phyloP scores from a whole-genome alignment of 352 stramenopile species.

The Phytophthora tentaculata region DNA sequence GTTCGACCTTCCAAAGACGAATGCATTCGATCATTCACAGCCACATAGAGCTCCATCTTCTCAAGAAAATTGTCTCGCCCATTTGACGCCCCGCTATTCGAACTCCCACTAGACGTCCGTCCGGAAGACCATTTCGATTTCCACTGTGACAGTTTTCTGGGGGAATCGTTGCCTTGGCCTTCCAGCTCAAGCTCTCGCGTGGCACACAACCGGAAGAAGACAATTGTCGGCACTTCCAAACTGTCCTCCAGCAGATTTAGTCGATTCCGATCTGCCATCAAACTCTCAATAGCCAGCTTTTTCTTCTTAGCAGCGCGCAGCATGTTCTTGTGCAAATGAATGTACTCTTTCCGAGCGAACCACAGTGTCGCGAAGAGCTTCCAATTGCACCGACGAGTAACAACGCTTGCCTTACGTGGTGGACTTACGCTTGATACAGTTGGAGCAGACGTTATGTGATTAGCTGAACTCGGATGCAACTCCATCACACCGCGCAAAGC shows the following conservation, averaged over 20 bases:
- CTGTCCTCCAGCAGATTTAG: conserved; percentile 74
- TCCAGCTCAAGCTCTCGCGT: conserved; percentile 73
- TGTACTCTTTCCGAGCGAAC: conserved; percentile 75
- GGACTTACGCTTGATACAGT: background rate
- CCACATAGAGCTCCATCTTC: conserved; percentile 60
- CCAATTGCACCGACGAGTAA: conserved; percentile 49
- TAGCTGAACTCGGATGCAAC: conserved; percentile 41
- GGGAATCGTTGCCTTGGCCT: conserved; percentile 65
- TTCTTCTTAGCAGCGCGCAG: conserved; percentile 69
- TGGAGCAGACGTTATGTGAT: conserved; percentile 10
- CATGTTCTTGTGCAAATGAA: conserved; percentile 76
- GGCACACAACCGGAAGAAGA: conserved; percentile 82
- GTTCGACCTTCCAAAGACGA: conserved; percentile 54
- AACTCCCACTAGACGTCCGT: conserved; percentile 31
- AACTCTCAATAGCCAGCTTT: conserved; percentile 53
- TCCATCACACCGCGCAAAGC: conserved; percentile 72
- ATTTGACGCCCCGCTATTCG: conserved; percentile 1
- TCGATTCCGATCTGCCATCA: conserved; percentile 51
- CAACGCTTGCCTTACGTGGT: conserved; percentile 15
- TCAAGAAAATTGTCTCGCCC: conserved; percentile 36
- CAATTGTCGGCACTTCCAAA: conserved; percentile 78
- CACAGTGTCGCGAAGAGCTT: conserved; percentile 67
- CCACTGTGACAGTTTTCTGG: conserved; percentile 73
- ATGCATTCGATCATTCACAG: conserved; percentile 68
- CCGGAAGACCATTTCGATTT: conserved; percentile 67